Conservation (phyloP, 192 early-diverging fungal species). For the Borealophlyctis nickersoniae region DNA sequence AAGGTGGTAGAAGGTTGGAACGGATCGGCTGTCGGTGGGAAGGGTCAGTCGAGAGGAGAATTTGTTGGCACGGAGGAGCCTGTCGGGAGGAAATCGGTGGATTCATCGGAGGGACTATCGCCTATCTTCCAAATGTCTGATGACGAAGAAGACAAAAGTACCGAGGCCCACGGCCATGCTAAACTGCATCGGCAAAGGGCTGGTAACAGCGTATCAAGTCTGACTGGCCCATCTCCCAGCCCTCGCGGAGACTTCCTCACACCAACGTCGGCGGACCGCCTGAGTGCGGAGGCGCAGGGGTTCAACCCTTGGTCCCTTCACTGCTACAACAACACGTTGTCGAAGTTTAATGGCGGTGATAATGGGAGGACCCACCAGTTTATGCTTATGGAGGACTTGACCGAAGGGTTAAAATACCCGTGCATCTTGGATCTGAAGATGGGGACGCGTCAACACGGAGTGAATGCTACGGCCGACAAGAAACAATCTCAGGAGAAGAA, state of each 20-base stretch:
- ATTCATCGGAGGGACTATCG: background rate
- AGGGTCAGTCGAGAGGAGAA: no score
- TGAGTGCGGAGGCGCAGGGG: background rate
- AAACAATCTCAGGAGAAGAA: slow-evolving; percentile 84
- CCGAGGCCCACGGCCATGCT: no score
- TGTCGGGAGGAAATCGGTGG: background rate
- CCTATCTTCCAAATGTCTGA: slow-evolving; percentile 57
- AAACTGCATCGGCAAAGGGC: no score
- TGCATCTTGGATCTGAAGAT: slow-evolving; percentile 98
- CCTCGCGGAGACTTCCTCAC: background rate
- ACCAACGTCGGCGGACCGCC: background rate
- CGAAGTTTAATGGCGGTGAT: slow-evolving; percentile 20
- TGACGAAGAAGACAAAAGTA: slow-evolving; percentile 38
- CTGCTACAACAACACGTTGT: slow-evolving; percentile 37
- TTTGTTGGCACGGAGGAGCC: no score
- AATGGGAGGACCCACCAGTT: slow-evolving; percentile 63
- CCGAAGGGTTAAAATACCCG: slow-evolving; percentile 80
- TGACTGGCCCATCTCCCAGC: no score
- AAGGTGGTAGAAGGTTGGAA: no score
- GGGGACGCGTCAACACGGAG: slow-evolving; percentile 95
- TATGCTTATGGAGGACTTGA: slow-evolving; percentile 91
- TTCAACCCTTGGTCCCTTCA: slow-evolving; percentile 54
- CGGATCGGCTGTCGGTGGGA: no score
- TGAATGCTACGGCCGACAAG: slow-evolving; percentile 81
- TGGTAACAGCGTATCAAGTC: no score